Conservation (phyloP, 169 alveolate species). For the Plasmodium sp. region DNA sequence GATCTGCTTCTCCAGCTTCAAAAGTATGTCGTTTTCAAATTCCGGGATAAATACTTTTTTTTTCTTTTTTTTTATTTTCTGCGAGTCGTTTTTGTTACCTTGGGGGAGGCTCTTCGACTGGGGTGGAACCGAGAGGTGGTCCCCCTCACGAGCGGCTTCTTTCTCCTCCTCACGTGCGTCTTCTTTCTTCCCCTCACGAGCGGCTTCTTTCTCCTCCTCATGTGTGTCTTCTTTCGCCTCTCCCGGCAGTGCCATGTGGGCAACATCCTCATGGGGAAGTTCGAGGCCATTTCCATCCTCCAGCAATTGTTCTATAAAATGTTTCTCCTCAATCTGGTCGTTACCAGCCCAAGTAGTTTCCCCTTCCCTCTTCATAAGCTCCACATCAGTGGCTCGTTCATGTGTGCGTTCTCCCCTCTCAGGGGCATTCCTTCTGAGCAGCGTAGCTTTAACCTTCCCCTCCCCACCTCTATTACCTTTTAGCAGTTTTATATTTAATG, state of each 20-base stretch:
- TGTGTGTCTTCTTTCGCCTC: neutral
- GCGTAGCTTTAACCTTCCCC: neutral
- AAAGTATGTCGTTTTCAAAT: slow-evolving; percentile 37
- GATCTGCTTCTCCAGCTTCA: slow-evolving; percentile 30
- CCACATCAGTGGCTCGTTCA: neutral
- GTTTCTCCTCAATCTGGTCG: neutral
- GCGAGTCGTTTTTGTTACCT: neutral
- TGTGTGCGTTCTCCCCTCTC: neutral
- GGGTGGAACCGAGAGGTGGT: neutral
- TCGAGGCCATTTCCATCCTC: neutral
- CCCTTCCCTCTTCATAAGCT: neutral
- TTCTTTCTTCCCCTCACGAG: neutral
- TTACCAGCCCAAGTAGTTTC: neutral
- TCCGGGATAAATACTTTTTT: slow-evolving; percentile 10
- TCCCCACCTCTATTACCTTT: slow-evolving; percentile 11
- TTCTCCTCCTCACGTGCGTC: neutral
- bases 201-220: neutral
- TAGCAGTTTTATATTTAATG: slow-evolving; percentile 7
- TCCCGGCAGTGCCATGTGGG: neutral
- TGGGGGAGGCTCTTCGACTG: neutral
- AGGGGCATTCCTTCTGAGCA: neutral
- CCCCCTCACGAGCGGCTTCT: neutral
- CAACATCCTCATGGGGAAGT: neutral
- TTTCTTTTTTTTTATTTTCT: neutral
- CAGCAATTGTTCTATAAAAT: slow-evolving; percentile 25